These are phyloP conservation scores for Coniochaeta sp. DNA, from an alignment of 2,329 filamentous ascomycete genomes.

Conservation along the genomic window DNA sequence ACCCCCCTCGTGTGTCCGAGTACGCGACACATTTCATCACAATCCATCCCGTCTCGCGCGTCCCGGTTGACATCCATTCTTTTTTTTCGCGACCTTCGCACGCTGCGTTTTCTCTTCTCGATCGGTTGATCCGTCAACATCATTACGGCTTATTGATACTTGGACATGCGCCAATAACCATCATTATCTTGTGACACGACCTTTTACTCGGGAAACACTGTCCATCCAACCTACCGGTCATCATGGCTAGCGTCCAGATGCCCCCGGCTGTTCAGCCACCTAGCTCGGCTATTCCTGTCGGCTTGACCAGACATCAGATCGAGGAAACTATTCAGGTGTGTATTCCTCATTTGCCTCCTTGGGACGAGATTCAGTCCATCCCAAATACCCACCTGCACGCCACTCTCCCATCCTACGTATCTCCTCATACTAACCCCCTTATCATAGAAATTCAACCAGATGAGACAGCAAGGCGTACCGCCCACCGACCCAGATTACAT, in stretches of 20 bases:
- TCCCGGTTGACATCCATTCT: not conserved
- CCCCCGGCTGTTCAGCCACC: slow-evolving; percentile 62
- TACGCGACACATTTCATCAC: not conserved
- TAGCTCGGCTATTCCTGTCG: slow-evolving; percentile 53
- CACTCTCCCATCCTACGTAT: not conserved
- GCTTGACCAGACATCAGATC: slow-evolving; percentile 68
- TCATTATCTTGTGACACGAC: slow-evolving; percentile 3
- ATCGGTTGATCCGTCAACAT: not conserved
- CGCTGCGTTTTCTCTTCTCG: not conserved
- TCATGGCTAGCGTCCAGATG: slow-evolving; percentile 76
- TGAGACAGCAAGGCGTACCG: slow-evolving; percentile 79
- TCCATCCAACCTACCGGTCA: slow-evolving; percentile 24
- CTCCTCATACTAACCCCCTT: not conserved
- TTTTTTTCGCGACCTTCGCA: not conserved
- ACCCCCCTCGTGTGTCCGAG: not conserved
- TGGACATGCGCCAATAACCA: slow-evolving; percentile 31
- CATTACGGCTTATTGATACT: not conserved
- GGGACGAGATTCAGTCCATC: not conserved
- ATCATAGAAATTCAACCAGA: slow-evolving; percentile 73
- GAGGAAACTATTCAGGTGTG: slow-evolving; percentile 66
- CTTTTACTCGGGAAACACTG: slow-evolving; percentile 12
- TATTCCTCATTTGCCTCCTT: slow-evolving; percentile 6
- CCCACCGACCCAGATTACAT: slow-evolving; percentile 80
- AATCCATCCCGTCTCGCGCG: not conserved
- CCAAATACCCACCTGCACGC: not conserved